A percentile compares a stretch with the other conserved stretches of the same genome.
These are phyloP conservation scores for Xylaria sp. DNA, from an alignment of 2,329 filamentous ascomycete genomes.

Conservation along the genomic window DNA sequence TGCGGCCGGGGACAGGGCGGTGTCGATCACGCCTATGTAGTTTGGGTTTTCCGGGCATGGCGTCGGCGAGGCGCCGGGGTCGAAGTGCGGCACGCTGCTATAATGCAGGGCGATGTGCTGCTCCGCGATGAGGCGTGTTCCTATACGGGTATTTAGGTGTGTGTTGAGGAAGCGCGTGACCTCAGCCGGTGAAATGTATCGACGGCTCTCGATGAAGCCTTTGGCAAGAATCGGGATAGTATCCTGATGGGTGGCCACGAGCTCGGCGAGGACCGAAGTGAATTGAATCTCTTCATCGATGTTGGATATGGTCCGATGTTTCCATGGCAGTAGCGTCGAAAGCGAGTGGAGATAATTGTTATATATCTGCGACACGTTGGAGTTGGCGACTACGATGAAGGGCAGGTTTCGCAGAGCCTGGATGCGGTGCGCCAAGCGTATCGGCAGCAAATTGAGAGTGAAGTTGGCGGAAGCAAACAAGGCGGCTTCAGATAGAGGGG, in stretches of 20 bases:
- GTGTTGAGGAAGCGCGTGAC: slow-evolving; percentile 94
- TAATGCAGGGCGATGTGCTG: slow-evolving; percentile 93
- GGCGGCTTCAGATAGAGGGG: slow-evolving; percentile 79
- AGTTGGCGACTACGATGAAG: slow-evolving; percentile 98
- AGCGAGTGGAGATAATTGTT: slow-evolving; percentile 95
- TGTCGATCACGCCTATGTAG: slow-evolving; percentile 96
- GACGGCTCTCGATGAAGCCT: slow-evolving; percentile 90
- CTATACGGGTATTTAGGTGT: slow-evolving; percentile 90
- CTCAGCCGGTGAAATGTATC: slow-evolving; percentile 81
- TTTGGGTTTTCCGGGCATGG: slow-evolving; percentile 60
- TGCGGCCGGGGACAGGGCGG: slow-evolving; percentile 78
- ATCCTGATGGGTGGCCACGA: slow-evolving; percentile 93
- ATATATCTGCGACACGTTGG: slow-evolving; percentile 92
- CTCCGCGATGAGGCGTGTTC: slow-evolving; percentile 91
- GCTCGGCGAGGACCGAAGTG: slow-evolving; percentile 88
- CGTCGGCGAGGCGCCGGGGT: slow-evolving; percentile 57
- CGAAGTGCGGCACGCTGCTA: slow-evolving; percentile 71
- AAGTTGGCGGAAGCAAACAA: slow-evolving; percentile 94
- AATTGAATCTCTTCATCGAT: slow-evolving; percentile 89
- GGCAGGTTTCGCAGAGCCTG: slow-evolving; percentile 91
- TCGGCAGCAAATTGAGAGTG: slow-evolving; percentile 88
- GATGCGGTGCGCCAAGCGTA: slow-evolving; percentile 91
- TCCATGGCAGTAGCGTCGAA: slow-evolving; percentile 85
- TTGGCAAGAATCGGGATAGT: slow-evolving; percentile 92
- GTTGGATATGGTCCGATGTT: slow-evolving; percentile 70